Base-by-base conservation (phyloP, 495 filamentous ascomycete species). In the Trichoderma asperelloides region DNA sequence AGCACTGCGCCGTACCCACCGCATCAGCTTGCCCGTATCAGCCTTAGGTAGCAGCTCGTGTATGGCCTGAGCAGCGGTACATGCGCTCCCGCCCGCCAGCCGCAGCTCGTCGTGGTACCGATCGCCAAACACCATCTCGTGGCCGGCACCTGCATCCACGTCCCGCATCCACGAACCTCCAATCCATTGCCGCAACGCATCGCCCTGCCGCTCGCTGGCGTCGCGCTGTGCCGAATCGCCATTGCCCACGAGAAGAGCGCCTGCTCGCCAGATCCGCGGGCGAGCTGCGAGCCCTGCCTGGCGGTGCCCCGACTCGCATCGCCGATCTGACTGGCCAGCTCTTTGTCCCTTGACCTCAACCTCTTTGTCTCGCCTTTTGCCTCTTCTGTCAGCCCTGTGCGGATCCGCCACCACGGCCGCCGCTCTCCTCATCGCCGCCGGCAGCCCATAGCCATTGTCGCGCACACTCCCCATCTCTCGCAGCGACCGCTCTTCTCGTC, bases 81-180 rank as follows among this genome's bases (percentile, higher is more conserved):
- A 33, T 60, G 55, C 55, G 55, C 55, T n/a, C 13, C 55, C 55
- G n/a, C 55, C 55, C 27, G 11, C 27, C 55, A 25, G 11, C 55
- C 8, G 21, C 55, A 1, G 55, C 55, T 15, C 55, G 21, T 60
- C 23, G 25, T 60, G 55, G 55, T 60, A 60, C 55, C 55, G 23
- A 60, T 60, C 55, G 55, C 55, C 55, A 60, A 60, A 60, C 55
- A 60, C 55, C 55, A 60, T 28, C 55, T 30, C 55, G 55, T 30
- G 55, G 55, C 43, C 43, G 43, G 55, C 55, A 60, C 16, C 55
- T 60, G 55, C 55, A 60, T 60, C 43, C 55, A 28, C 55, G 55
- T 60, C 55, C 55, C 23, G 21, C 55, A 37, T 37, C 33, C 55
- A 30, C 55, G 12, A 60, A 27, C 55, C 1, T 60, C 55, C 55